Conservation (phyloP, 352 stramenopile genomes). For the Pythium monospermum region DNA sequence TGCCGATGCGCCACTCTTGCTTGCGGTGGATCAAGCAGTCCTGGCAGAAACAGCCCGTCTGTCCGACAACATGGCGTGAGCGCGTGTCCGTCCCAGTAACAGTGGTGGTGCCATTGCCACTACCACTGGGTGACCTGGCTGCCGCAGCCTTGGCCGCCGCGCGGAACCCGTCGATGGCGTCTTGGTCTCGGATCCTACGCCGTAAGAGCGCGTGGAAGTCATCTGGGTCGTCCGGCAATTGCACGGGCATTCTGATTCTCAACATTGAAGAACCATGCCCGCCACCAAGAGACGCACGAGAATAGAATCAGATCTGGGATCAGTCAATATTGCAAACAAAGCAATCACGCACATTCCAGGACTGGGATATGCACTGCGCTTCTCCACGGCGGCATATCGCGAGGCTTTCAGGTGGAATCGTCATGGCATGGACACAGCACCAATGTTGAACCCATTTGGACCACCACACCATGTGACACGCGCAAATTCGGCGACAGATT, state of each 20-base stretch:
- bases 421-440: no score
- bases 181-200: slow-evolving; percentile 49
- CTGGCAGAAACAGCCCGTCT: slow-evolving; percentile 72
- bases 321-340: no score
- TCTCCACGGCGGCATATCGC: no score
- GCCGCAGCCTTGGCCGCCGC: background rate
- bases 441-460: background rate
- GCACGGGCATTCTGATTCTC: slow-evolving; percentile 23
- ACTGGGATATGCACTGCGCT: no score
- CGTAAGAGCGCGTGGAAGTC: slow-evolving; percentile 48
- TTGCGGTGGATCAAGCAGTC: slow-evolving; percentile 67
- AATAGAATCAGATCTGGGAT: no score
- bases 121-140: no score
- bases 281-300: no score
- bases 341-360: no score
- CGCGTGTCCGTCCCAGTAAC: background rate
- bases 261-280: background rate
- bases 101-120: no score
- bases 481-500: slow-evolving; percentile 21
- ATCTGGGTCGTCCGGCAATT: slow-evolving; percentile 38
- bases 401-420: no score
- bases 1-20: slow-evolving; percentile 72
- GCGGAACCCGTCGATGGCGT: slow-evolving; percentile 38
- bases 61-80: slow-evolving; percentile 41
- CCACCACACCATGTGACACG: slow-evolving; percentile 6